Evolutionary conservation across 2,329 filamentous ascomycete species (phyloP).

Genomic region (Cladophialophora carrionii): DNA sequence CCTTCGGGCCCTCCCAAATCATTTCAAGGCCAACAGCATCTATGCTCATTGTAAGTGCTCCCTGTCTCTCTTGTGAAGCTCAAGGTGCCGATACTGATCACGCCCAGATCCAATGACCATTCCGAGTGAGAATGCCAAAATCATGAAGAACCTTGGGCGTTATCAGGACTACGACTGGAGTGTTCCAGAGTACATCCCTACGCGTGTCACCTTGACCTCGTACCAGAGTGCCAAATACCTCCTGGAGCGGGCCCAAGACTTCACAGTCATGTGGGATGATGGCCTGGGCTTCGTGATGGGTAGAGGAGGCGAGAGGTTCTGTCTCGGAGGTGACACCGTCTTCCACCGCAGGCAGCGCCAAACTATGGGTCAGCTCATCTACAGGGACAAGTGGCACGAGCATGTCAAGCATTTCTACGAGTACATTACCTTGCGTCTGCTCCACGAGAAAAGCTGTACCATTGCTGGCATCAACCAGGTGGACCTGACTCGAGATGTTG

Average conservation of each 20-base stretch:
- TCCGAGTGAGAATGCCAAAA: constrained; percentile 71
- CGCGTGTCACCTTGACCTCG: constrained; percentile 61
- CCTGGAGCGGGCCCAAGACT: constrained; percentile 63
- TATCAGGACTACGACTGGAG: constrained; percentile 71
- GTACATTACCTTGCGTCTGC: constrained; percentile 62
- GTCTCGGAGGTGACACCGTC: constrained; percentile 58
- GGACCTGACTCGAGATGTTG: constrained; percentile 67
- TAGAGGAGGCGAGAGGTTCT: constrained; percentile 59
- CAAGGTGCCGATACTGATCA: constrained; percentile 6
- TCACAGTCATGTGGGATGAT: constrained; percentile 67
- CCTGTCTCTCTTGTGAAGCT: too few relatives aligned
- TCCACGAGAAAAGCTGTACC: constrained; percentile 67
- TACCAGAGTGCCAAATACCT: constrained; percentile 65
- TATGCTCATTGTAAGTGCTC: constrained; percentile 67
- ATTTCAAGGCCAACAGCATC: constrained; percentile 76
- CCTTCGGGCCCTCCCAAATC: constrained; percentile 75
- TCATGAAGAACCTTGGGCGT: constrained; percentile 68
- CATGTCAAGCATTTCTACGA: constrained; percentile 70
- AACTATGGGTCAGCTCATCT: constrained; percentile 62
- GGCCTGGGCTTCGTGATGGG: constrained; percentile 67
- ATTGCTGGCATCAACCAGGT: constrained; percentile 67
- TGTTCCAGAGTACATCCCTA: constrained; percentile 58
- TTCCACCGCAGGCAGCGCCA: constrained; percentile 57
- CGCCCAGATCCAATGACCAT: constrained; percentile 63
- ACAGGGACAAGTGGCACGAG: constrained; percentile 63